These are phyloP conservation scores for Metschnikowia dekortorum DNA, from an alignment of 805 yeast species.

Conservation along the genomic window DNA sequence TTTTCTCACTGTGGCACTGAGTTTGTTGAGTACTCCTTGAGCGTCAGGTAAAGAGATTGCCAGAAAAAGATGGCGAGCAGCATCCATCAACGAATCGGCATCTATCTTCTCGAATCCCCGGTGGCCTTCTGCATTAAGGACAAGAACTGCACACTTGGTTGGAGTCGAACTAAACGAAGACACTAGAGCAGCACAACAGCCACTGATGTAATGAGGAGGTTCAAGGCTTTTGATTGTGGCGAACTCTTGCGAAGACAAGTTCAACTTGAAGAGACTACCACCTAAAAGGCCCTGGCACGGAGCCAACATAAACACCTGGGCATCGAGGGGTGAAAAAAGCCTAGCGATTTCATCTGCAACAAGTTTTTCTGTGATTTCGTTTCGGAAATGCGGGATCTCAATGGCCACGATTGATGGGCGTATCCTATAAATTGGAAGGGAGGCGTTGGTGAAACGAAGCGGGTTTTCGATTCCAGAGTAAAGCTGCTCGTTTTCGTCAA, in stretches of 20 bases:
- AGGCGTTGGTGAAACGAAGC: neutral
- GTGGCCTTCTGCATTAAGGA: constrained; percentile 58
- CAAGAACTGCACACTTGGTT: constrained; percentile 17
- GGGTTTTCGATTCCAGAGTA: constrained; percentile 30
- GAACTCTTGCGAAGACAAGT: constrained; percentile 11
- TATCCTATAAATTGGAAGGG: constrained; percentile 12
- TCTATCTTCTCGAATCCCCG: constrained; percentile 54
- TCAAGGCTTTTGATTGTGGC: constrained; percentile 27
- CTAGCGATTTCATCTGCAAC: constrained; percentile 23
- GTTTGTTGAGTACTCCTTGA: constrained; percentile 10
- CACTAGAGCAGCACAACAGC: constrained; percentile 46
- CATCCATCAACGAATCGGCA: constrained; percentile 38
- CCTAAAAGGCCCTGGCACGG: constrained; percentile 36
- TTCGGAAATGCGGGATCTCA: constrained; percentile 32
- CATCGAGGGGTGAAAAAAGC: constrained; percentile 4
- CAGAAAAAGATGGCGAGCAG: constrained; percentile 7
- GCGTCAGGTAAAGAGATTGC: constrained; percentile 3
- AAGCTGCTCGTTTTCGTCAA: constrained; percentile 48
- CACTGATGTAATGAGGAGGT: constrained; percentile 64
- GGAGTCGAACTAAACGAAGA: constrained; percentile 19
- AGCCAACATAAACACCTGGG: constrained; percentile 28
- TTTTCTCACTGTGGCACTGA: constrained; percentile 21
- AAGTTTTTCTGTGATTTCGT: constrained; percentile 31
- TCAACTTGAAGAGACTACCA: constrained; percentile 23
- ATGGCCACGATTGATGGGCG: constrained; percentile 14